Conservation (phyloP, 345 rosid species). For the Litchi chinensis region DNA sequence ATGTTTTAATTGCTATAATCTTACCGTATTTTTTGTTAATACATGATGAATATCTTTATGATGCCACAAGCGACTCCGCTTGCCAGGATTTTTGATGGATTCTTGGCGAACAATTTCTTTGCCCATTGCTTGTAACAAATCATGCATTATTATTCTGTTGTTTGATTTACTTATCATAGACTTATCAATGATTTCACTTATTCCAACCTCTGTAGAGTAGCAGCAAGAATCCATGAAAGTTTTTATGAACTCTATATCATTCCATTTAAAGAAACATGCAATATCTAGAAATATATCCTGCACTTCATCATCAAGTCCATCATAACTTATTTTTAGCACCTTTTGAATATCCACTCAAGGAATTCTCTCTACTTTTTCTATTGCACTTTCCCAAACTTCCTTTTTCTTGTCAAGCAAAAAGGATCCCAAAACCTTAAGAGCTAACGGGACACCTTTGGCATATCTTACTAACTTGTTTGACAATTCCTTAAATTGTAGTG, state of each 20-base stretch:
- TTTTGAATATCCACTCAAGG: too few species aligned
- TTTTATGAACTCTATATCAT: slow-evolving; percentile 23
- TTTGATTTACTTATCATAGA: slow-evolving; percentile 26
- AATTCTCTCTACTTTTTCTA: neutral
- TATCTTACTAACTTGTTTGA: too few species aligned
- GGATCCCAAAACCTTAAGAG: slow-evolving; percentile 2
- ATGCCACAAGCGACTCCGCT: too few species aligned
- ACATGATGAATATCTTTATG: too few species aligned
- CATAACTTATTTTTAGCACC: slow-evolving; percentile 41
- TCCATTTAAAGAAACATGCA: slow-evolving; percentile 34
- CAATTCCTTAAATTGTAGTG: too few species aligned
- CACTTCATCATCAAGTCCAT: slow-evolving; percentile 31
- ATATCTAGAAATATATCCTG: slow-evolving; percentile 41
- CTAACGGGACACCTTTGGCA: neutral
- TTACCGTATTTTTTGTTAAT: neutral
- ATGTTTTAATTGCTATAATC: neutral
- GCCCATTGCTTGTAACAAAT: neutral
- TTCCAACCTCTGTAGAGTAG: slow-evolving; percentile 29
- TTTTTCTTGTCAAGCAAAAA: neutral
- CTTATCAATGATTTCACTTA: slow-evolving; percentile 33
- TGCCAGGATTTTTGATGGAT: too few species aligned
- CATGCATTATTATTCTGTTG: slow-evolving; percentile 28
- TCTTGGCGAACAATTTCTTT: too few species aligned
- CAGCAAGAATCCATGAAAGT: slow-evolving; percentile 29
- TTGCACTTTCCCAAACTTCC: neutral